A percentile compares a stretch with the other conserved stretches of the same genome.
These are phyloP conservation scores for Aspergillus melleus DNA, from an alignment of 2,329 filamentous ascomycete genomes.

Conservation along the genomic window DNA sequence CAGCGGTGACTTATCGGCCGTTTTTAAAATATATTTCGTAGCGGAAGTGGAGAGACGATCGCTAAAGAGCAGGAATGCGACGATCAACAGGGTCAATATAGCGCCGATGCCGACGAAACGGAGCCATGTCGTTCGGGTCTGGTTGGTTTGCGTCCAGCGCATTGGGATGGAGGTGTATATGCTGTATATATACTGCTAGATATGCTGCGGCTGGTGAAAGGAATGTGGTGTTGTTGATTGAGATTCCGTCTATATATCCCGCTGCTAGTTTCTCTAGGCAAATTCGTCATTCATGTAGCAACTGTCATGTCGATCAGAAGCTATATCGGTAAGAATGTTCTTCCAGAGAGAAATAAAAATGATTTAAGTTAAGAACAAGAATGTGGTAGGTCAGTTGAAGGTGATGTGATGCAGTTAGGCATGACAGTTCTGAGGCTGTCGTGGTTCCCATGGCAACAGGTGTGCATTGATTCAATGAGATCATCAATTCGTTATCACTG, in stretches of 20 bases:
- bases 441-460: neutral
- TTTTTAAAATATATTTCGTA: constrained; percentile 25
- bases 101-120: constrained; percentile 32
- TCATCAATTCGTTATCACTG: neutral
- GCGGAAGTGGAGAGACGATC: constrained; percentile 17
- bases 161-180: neutral
- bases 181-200: neutral
- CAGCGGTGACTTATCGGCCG: constrained; percentile 1
- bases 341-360: neutral
- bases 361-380: neutral
- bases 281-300: neutral
- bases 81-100: constrained; percentile 24
- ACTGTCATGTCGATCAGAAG: neutral
- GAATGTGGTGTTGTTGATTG: neutral
- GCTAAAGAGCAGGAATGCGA: constrained; percentile 29
- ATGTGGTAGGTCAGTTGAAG: neutral
- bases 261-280: neutral
- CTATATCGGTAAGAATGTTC: neutral
- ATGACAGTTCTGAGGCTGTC: neutral
- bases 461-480: neutral
- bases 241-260: neutral
- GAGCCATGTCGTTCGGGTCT: constrained; percentile 21
- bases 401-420: neutral
- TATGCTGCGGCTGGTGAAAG: neutral
- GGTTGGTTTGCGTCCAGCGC: constrained; percentile 6